Evolutionary conservation across 495 filamentous ascomycete species (phyloP), one percentile per base, ranked within the genome.

Genomic region (Glarea lozoyensis): DNA sequence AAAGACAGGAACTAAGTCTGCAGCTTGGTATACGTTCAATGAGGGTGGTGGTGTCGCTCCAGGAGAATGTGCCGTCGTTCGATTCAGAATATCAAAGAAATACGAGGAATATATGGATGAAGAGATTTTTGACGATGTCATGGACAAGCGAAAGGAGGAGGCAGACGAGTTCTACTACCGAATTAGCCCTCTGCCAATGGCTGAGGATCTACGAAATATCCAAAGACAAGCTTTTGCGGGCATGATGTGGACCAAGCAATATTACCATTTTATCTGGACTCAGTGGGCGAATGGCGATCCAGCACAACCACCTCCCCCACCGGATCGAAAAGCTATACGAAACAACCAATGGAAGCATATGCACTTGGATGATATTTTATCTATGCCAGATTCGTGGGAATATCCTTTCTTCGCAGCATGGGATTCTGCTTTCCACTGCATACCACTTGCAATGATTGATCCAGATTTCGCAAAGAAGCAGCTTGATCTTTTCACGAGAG

Each of bases 211-310:
- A 19, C 79, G 90, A 32, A 96, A 92, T 62, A 89, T 97, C 51
- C 90, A 97, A 57, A 75, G 90, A 40, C 90, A 97, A 63, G 90
- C 90, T 2, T 83, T 96, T 40, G 75, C 86, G 0, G 90, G 90
- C 31, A 96, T 97, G 92, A 78, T 97, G 70, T 97, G 90, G 90
- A 88, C 80, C 35, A 97, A 97, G 60, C 89, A 97, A 62, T 85
- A 84, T 61, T 97, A 97, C 59, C 79, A 93, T 55, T 94, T 97
- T 62, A 79, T 95, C 50, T 95, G 86, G 86, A 88, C 95, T 34
- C 84, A 97, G 57, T 97, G 90, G 90, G 84, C 86, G 12, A 94
- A 90, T 54, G 90, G 76, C 25, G 76, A 81, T 52, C 77, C 77
- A 25, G 57, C 57, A 37, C 61, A 86, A 65, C 86, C 89, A 11